These are phyloP conservation scores for Lactarius akahatsu DNA, from an alignment of 768 basidiomycete genomes.

Conservation along the genomic window DNA sequence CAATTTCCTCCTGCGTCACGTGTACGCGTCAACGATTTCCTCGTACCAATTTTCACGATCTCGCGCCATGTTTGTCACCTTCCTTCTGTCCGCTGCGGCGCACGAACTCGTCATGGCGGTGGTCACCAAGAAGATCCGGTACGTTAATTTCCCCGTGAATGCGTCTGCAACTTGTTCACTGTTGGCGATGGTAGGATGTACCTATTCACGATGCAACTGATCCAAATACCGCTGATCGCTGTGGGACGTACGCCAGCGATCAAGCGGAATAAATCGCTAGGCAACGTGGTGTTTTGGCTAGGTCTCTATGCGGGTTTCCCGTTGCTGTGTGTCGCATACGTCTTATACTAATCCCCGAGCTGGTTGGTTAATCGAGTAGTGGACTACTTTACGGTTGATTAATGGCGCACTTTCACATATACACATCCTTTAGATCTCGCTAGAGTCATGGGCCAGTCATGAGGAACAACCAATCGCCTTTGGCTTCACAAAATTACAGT, in stretches of 20 bases:
- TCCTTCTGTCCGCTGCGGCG: slow-evolving; percentile 82
- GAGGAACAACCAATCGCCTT: no score
- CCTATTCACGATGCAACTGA: slow-evolving; percentile 72
- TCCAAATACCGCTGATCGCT: slow-evolving; percentile 89
- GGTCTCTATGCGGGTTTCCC: slow-evolving; percentile 93
- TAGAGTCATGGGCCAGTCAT: no score
- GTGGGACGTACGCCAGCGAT: slow-evolving; percentile 74
- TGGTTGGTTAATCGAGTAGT: background rate
- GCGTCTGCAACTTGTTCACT: background rate
- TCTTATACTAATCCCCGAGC: slow-evolving; percentile 46
- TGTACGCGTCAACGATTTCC: slow-evolving; percentile 86
- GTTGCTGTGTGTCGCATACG: slow-evolving; percentile 78
- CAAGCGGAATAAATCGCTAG: slow-evolving; percentile 77
- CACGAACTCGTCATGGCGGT: slow-evolving; percentile 98
- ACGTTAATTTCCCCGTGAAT: slow-evolving; percentile 29
- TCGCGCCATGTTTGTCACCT: slow-evolving; percentile 90
- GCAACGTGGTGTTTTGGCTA: slow-evolving; percentile 90
- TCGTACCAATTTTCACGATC: slow-evolving; percentile 72
- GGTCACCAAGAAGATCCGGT: slow-evolving; percentile 91
- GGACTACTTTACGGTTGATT: background rate
- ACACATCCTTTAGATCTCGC: background rate
- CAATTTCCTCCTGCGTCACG: slow-evolving; percentile 89
- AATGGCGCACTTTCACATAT: background rate
- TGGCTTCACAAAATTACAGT: no score
- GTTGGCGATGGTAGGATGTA: slow-evolving; percentile 58